Conservation (phyloP, 306 rosid genomes). For the Adenanthera pavonina region DNA sequence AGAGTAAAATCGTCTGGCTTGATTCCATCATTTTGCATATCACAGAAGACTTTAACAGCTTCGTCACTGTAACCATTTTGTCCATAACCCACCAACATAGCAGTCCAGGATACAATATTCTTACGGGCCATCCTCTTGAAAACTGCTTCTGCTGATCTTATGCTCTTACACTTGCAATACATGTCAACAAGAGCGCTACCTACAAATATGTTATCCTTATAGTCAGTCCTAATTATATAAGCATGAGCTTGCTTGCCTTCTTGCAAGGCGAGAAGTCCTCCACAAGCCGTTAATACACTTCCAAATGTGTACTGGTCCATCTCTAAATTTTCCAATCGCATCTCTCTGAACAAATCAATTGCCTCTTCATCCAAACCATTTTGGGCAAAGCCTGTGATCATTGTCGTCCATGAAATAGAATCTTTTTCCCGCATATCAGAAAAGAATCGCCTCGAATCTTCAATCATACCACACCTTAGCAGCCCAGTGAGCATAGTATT, state of each 20-base stretch:
- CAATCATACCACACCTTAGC: conserved; percentile 63
- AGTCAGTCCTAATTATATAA: conserved; percentile 67
- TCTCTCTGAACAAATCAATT: conserved; percentile 57
- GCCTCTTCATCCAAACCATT: conserved; percentile 72
- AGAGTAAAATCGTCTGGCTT: conserved; percentile 82
- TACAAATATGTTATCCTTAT: conserved; percentile 71
- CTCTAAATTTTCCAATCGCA: conserved; percentile 59
- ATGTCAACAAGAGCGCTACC: conserved; percentile 95
- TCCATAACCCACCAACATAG: conserved; percentile 91
- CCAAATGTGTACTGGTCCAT: conserved; percentile 93
- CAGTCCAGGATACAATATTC: conserved; percentile 93
- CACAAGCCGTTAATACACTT: conserved; percentile 87
- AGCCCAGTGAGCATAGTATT: conserved; percentile 77
- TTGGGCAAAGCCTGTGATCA: conserved; percentile 77
- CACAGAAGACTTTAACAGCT: conserved; percentile 74
- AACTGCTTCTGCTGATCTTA: conserved; percentile 73
- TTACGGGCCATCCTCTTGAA: conserved; percentile 74
- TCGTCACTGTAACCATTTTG: conserved; percentile 88
- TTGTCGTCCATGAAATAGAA: conserved; percentile 83
- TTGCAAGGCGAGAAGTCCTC: conserved; percentile 62
- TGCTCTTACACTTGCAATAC: conserved; percentile 81
- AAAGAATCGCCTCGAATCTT: conserved; percentile 62
- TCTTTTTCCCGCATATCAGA: conserved; percentile 68
- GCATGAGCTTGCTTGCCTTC: conserved; percentile 90
- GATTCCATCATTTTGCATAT: conserved; percentile 82